A percentile compares a stretch with the other conserved stretches of the same genome.
These are phyloP conservation scores for Amaranthus tricolor DNA, from an alignment of 179 eudicot genomes.

Conservation along the genomic window DNA sequence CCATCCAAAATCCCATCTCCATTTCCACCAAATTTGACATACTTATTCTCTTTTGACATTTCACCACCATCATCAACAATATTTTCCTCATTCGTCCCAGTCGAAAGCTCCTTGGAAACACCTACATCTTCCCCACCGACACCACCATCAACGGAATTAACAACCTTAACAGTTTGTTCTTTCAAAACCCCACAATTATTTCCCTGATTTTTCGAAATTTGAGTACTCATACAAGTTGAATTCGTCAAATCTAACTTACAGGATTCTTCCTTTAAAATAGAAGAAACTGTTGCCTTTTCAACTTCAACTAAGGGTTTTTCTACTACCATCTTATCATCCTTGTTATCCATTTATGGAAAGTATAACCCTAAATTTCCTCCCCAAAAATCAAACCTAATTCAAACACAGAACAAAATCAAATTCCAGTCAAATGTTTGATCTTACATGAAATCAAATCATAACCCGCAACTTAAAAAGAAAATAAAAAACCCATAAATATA, in stretches of 20 bases:
- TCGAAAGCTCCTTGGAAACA: conserved; percentile 4
- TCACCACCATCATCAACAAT: neutral
- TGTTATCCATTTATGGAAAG: conserved; percentile 6
- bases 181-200: too few species aligned
- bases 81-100: neutral
- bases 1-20: too few species aligned
- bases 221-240: too few species aligned
- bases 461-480: neutral
- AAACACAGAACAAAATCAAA: neutral
- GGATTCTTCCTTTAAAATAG: too few species aligned
- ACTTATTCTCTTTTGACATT: too few species aligned
- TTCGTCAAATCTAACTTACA: too few species aligned
- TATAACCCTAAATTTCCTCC: neutral
- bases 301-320: conserved; percentile 21
- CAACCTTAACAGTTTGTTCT: neutral
- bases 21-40: too few species aligned
- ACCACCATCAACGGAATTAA: neutral
- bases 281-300: conserved; percentile 4
- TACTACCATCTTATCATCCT: conserved; percentile 19
- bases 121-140: neutral
- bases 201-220: too few species aligned
- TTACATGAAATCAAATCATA: neutral
- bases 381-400: neutral
- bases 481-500: conserved; percentile 1
- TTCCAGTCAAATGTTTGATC: neutral